Evolutionary conservation across 192 early-diverging fungal genomes (phyloP).

Genomic region (Coemansia sp.): DNA sequence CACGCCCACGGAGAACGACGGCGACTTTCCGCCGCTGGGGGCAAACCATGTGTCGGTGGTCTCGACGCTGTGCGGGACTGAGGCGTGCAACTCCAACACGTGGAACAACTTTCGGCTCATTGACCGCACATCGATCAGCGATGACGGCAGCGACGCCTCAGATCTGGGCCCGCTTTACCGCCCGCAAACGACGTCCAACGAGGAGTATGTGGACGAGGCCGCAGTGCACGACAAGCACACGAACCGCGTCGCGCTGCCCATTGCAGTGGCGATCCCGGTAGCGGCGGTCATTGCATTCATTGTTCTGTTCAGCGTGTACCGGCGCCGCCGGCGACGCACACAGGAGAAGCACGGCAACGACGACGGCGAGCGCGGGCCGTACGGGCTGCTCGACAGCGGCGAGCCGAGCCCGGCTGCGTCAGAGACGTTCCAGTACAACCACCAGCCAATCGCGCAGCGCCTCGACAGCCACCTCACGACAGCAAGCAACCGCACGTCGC

Average conservation of each 20-base stretch:
- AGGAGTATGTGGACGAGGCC: not conserved
- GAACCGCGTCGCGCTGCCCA: not conserved
- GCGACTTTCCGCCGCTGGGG: not conserved
- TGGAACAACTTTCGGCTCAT: conserved; percentile 12
- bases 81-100: conserved; percentile 3
- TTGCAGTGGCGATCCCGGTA: conserved; percentile 6
- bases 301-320: not conserved
- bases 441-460: conserved; percentile 1
- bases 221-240: not conserved
- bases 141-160: not conserved
- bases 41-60: conserved; percentile 20
- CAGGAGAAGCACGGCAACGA: not conserved
- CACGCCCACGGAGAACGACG: not conserved
- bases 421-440: conserved; percentile 5
- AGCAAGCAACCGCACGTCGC: conserved; percentile 1
- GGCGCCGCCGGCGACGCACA: not conserved
- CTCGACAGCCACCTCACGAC: not conserved
- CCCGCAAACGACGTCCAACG: not conserved
- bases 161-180: conserved; percentile 13
- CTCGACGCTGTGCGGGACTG: conserved; percentile 12
- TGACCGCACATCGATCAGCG: not conserved
- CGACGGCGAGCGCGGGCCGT: not conserved
- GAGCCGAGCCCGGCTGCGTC: conserved; percentile 1
- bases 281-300: not conserved
- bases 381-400: conserved; percentile 13